Percentiles rank a stretch among this genome's conserved stretches.
Evolutionary conservation across 2,329 filamentous ascomycete genomes (phyloP).

Genomic region (Fusarium sp.): DNA sequence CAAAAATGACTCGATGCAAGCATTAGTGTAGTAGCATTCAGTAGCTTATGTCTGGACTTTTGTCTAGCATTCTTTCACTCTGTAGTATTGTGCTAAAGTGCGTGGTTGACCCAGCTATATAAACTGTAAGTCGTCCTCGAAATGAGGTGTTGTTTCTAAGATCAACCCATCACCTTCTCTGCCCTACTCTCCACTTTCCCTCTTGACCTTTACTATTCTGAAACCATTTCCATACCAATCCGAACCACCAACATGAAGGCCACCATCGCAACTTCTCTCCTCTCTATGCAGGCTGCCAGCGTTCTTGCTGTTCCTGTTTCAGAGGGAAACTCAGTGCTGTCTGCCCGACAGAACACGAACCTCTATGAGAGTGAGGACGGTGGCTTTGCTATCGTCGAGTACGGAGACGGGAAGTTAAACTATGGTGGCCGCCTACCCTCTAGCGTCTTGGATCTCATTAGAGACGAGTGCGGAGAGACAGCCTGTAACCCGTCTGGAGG

Average conservation of each 20-base stretch:
- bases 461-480: neutral
- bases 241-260: neutral
- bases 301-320: neutral
- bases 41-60: neutral
- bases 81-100: neutral
- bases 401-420: neutral
- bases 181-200: neutral
- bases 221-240: neutral
- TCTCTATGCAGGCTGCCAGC: neutral
- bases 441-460: neutral
- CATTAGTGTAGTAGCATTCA: neutral
- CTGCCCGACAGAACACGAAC: neutral
- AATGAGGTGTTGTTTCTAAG: neutral
- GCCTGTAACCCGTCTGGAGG: neutral
- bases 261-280: neutral
- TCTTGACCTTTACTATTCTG: neutral
- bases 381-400: neutral
- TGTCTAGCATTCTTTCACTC: neutral
- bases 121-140: neutral
- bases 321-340: neutral
- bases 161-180: neutral
- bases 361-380: neutral
- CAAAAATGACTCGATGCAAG: neutral
- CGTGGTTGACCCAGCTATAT: neutral
- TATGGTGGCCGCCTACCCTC: neutral